Conservation (phyloP, 2,329 filamentous ascomycete species). For the Cyclaneusma minus region DNA sequence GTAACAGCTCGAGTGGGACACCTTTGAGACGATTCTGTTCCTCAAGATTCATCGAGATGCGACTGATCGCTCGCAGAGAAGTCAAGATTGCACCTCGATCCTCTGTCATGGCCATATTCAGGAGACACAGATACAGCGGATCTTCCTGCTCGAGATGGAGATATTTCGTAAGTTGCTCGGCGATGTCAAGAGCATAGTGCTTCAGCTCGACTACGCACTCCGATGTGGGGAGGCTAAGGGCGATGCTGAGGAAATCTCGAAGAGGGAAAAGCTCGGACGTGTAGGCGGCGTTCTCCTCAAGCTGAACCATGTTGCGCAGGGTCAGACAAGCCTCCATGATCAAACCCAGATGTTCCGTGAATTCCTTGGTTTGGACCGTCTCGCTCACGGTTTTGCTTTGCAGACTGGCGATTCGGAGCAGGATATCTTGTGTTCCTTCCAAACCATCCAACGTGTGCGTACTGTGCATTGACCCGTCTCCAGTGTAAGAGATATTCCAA, state of each 20-base stretch:
- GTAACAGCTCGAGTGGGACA: conserved; percentile 49
- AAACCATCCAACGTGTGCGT: conserved; percentile 47
- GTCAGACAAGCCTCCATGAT: conserved; percentile 79
- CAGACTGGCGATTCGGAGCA: conserved; percentile 56
- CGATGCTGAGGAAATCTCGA: conserved; percentile 70
- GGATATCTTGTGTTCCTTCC: conserved; percentile 51
- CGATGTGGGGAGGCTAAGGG: conserved; percentile 60
- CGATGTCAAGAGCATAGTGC: conserved; percentile 81
- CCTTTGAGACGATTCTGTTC: conserved; percentile 62
- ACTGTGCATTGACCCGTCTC: conserved; percentile 32
- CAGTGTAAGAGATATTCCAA: conserved; percentile 66
- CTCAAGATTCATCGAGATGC: conserved; percentile 77
- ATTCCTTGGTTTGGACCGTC: conserved; percentile 53
- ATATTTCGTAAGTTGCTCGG: conserved; percentile 77
- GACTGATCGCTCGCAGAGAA: conserved; percentile 63
- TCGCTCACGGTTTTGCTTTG: conserved; percentile 46
- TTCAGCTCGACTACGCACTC: conserved; percentile 69
- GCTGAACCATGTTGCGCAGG: conserved; percentile 88
- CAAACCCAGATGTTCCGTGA: conserved; percentile 55
- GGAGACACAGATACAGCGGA: conserved; percentile 62
- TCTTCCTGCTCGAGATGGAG: conserved; percentile 57
- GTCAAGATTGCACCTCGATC: conserved; percentile 76
- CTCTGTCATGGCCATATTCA: conserved; percentile 45
- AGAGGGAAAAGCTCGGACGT: conserved; percentile 60
- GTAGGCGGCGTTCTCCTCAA: conserved; percentile 76